Conservation (phyloP, 2,329 filamentous ascomycete species). For the Botrytis squamosa region DNA sequence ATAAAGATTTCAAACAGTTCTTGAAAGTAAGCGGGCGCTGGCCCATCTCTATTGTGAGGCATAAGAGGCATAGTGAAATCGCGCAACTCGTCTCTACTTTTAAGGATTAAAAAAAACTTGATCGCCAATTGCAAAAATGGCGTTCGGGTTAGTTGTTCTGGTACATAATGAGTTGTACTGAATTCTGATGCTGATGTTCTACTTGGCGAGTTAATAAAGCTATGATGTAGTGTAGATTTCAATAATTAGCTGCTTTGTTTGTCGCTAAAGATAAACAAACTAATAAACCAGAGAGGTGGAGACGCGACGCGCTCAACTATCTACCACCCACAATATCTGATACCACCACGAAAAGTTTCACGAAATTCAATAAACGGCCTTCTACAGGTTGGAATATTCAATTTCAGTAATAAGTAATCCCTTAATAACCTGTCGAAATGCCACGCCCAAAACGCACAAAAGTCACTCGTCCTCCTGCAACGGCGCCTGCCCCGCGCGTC, state of each 20-base stretch:
- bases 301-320: neutral
- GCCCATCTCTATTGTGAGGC: neutral
- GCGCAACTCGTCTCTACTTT: neutral
- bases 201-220: neutral
- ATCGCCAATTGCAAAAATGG: neutral
- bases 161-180: neutral
- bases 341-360: neutral
- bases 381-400: neutral
- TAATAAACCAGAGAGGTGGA: neutral
- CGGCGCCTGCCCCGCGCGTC: neutral
- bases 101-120: neutral
- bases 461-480: neutral
- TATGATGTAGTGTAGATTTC: neutral
- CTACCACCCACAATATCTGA: neutral
- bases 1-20: neutral
- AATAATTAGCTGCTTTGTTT: neutral
- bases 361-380: neutral
- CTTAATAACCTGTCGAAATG: neutral
- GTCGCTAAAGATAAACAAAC: slow-evolving; percentile 8
- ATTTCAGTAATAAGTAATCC: neutral
- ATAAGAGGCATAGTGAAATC: too few species aligned
- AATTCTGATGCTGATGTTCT: neutral
- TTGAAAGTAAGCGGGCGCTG: neutral
- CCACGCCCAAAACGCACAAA: slow-evolving; percentile 15
- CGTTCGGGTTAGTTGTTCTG: neutral